Evolutionary conservation across 1,284 basidiomycete genomes (phyloP).

Genomic region (Pseudozyma pruni): DNA sequence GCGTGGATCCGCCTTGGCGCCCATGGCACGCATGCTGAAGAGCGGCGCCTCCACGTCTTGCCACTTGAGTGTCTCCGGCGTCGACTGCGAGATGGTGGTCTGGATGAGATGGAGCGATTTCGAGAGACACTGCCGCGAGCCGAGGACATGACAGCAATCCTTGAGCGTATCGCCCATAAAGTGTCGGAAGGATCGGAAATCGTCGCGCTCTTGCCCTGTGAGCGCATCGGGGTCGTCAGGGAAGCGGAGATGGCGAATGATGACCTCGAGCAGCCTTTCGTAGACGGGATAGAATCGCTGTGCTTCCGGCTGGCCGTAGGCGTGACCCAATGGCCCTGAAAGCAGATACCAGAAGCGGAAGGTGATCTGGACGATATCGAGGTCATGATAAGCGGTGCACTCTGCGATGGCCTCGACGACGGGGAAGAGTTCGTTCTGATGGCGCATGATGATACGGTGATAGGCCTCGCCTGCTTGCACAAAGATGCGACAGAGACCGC

Average conservation of each 20-base stretch:
- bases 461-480: conserved; percentile 97
- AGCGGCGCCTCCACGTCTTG: conserved; percentile 97
- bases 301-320: conserved; percentile 69
- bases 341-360: conserved; percentile 95
- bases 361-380: conserved; percentile 97
- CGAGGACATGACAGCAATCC: conserved; percentile 95
- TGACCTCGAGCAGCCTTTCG: conserved; percentile 82
- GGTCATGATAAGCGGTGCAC: conserved; percentile 90
- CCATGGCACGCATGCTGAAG: conserved; percentile 98
- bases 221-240: conserved; percentile 77
- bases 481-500: conserved; percentile 90
- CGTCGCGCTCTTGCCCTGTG: conserved; percentile 86
- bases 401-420: conserved; percentile 94
- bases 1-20: conserved; percentile 85
- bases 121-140: conserved; percentile 83
- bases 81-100: conserved; percentile 74
- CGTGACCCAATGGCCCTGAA: conserved; percentile 68
- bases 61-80: conserved; percentile 73
- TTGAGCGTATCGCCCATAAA: conserved; percentile 99
- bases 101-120: conserved; percentile 84
- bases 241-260: conserved; percentile 92
- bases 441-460: conserved; percentile 85
- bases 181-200: conserved; percentile 94
- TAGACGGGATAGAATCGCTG: conserved; percentile 81
- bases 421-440: conserved; percentile 88